phyloP scores from a whole-genome alignment of 2,329 filamentous ascomycete genomes.

The Penicillium psychrosexuale region DNA sequence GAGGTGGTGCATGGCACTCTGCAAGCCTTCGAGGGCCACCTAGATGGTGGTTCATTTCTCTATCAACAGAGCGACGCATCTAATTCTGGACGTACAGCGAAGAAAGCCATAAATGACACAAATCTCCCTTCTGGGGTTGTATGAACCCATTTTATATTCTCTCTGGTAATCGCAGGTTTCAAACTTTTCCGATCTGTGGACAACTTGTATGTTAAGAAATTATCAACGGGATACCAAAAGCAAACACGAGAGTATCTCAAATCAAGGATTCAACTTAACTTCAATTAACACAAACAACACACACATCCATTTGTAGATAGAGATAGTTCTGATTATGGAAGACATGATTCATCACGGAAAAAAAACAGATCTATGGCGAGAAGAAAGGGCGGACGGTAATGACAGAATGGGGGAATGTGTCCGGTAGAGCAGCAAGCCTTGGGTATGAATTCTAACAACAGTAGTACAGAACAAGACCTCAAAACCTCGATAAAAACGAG shows the following conservation, averaged over 20 bases:
- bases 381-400: background rate
- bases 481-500: background rate
- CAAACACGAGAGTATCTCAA: background rate
- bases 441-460: slow-evolving; percentile 16
- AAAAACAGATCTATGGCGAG: slow-evolving; percentile 3
- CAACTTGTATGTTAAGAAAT: background rate
- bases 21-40: background rate
- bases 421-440: slow-evolving; percentile 1
- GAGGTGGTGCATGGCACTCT: background rate
- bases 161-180: background rate
- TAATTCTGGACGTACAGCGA: background rate
- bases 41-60: background rate
- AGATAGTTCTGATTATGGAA: slow-evolving; percentile 8
- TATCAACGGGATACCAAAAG: background rate
- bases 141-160: background rate
- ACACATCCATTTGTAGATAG: background rate
- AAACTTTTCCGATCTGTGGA: background rate
- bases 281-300: slow-evolving; percentile 1
- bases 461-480: slow-evolving; percentile 4
- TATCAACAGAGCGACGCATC: background rate
- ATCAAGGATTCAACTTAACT: background rate
- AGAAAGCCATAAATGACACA: background rate
- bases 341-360: slow-evolving; percentile 9
- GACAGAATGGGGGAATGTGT: slow-evolving; percentile 1
- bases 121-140: background rate